Percentiles rank a stretch among this genome's conserved stretches.
Conservation (phyloP, 2,329 filamentous ascomycete genomes). For the Xylariales sp. region DNA sequence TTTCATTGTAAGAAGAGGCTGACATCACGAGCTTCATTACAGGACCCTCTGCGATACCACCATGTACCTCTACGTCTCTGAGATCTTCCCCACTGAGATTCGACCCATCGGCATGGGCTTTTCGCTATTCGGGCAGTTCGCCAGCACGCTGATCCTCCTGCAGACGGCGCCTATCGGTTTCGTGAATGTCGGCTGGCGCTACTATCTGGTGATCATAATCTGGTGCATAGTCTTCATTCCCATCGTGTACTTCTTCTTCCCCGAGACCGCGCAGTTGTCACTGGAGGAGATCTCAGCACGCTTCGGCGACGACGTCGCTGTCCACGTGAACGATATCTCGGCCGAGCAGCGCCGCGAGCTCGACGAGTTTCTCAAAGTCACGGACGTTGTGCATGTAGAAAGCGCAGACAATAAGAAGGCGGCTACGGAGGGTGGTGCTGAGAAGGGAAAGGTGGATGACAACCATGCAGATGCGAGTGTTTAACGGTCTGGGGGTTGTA, state of each 20-base stretch:
- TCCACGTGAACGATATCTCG: no score
- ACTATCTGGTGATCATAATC: slow-evolving; percentile 41
- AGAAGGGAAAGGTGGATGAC: no score
- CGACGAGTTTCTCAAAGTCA: no score
- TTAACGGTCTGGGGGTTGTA: no score
- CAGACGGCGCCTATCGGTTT: slow-evolving; percentile 41
- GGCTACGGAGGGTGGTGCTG: no score
- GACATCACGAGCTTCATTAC: no score
- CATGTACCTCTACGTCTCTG: slow-evolving; percentile 33
- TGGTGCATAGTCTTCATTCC: slow-evolving; percentile 38
- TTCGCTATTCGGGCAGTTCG: slow-evolving; percentile 45
- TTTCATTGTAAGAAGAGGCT: no score
- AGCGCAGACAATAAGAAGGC: no score
- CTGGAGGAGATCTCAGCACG: slow-evolving; percentile 40
- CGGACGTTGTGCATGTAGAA: no score
- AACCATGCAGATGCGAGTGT: no score
- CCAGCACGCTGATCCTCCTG: slow-evolving; percentile 26
- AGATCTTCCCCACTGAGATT: slow-evolving; percentile 41
- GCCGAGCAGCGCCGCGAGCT: no score
- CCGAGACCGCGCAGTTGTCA: slow-evolving; percentile 35
- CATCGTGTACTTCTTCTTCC: slow-evolving; percentile 35
- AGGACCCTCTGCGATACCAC: slow-evolving; percentile 34
- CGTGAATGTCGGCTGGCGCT: slow-evolving; percentile 42
- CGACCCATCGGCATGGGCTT: slow-evolving; percentile 48
- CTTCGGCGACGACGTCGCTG: slow-evolving; percentile 48